Evolutionary conservation across 2,329 filamentous ascomycete genomes (phyloP).

Genomic region (Colletotrichum sp.): DNA sequence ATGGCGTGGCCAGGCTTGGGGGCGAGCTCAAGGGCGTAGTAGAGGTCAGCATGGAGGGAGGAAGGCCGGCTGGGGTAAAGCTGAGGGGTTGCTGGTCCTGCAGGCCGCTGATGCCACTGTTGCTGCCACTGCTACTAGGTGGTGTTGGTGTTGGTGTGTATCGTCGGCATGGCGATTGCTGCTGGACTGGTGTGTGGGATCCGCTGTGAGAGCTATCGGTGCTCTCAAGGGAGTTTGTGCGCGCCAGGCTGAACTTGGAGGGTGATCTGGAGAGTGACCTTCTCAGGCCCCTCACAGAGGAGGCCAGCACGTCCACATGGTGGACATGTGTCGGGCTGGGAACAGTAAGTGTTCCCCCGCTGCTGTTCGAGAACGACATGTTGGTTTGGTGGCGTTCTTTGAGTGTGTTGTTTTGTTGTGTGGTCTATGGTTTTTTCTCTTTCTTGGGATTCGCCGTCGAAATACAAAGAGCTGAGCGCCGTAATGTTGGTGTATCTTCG

Average conservation of each 20-base stretch:
- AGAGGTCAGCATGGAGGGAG: slow-evolving; percentile 28
- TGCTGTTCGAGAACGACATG: slow-evolving; percentile 64
- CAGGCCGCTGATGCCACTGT: slow-evolving; percentile 30
- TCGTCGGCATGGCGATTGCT: slow-evolving; percentile 50
- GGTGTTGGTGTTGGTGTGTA: slow-evolving; percentile 27
- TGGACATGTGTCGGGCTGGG: slow-evolving; percentile 85
- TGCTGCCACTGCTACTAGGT: slow-evolving; percentile 30
- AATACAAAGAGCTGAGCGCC: slow-evolving; percentile 8
- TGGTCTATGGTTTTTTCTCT: background rate
- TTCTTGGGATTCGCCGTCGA: background rate
- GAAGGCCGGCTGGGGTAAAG: slow-evolving; percentile 21
- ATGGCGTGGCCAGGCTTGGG: slow-evolving; percentile 63
- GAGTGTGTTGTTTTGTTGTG: background rate
- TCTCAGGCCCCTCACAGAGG: slow-evolving; percentile 80
- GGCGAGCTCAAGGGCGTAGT: slow-evolving; percentile 32
- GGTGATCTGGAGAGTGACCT: slow-evolving; percentile 93
- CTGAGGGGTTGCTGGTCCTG: slow-evolving; percentile 36
- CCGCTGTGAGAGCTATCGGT: slow-evolving; percentile 49
- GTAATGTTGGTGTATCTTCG: background rate
- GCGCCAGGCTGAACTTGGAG: slow-evolving; percentile 77
- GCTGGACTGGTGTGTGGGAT: slow-evolving; percentile 17
- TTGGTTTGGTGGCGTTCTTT: slow-evolving; percentile 25
- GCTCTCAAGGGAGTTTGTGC: slow-evolving; percentile 47
- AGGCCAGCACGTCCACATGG: slow-evolving; percentile 77
- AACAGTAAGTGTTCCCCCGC: slow-evolving; percentile 81